phyloP scores from a whole-genome alignment of 805 yeast genomes.

The Metschnikowia peoriensis region DNA sequence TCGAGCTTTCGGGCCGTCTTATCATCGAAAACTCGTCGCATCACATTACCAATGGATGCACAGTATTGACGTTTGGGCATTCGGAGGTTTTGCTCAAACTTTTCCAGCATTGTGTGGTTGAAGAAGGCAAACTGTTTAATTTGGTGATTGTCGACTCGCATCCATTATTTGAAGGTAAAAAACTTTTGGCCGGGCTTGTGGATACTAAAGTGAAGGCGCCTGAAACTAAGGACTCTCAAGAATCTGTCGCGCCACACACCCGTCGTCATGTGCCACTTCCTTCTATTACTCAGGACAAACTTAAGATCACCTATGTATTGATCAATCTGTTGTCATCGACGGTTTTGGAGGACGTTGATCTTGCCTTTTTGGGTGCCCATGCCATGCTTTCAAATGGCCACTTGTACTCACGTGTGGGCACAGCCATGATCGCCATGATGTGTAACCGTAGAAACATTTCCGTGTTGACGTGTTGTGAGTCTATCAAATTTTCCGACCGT shows the following conservation, averaged over 20 bases:
- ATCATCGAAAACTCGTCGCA: constrained; percentile 77
- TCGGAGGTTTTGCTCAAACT: constrained; percentile 79
- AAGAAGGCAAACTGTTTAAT: constrained; percentile 63
- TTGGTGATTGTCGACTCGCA: constrained; percentile 89
- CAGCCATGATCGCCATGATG: constrained; percentile 90
- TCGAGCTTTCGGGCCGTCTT: constrained; percentile 77
- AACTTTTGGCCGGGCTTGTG: constrained; percentile 63
- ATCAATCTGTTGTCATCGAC: constrained; percentile 73
- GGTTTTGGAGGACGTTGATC: constrained; percentile 81
- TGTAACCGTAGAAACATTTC: constrained; percentile 88
- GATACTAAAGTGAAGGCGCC: constrained; percentile 27
- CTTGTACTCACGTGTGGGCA: constrained; percentile 89
- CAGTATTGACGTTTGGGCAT: constrained; percentile 83
- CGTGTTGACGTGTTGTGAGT: constrained; percentile 92
- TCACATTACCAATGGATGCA: constrained; percentile 73
- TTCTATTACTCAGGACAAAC: constrained; percentile 46
- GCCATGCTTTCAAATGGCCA: constrained; percentile 95
- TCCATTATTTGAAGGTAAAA: constrained; percentile 91
- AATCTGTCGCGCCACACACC: constrained; percentile 15
- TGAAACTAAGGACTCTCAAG: constrained; percentile 19
- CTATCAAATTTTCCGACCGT: constrained; percentile 89
- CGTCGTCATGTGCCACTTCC: constrained; percentile 16
- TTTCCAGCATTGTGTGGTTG: constrained; percentile 61
- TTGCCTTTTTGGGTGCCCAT: constrained; percentile 93
- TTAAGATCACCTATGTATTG: constrained; percentile 75